Evolutionary conservation across 768 basidiomycete species (phyloP), one percentile per base, ranked within the genome.

Genomic region (Daedaleopsis nitida): DNA sequence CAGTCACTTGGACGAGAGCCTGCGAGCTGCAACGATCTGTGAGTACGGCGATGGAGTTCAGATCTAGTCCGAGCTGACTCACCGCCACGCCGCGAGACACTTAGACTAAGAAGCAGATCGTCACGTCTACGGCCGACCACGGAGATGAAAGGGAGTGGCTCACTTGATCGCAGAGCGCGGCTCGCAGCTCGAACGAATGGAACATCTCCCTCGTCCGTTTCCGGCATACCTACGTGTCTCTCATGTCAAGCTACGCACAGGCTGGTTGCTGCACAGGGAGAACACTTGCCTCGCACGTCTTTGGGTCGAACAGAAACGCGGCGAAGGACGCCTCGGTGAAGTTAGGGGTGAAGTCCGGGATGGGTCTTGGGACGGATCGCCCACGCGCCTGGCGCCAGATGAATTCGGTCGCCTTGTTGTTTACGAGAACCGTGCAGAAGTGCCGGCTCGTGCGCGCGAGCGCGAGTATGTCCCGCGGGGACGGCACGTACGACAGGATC

Each of bases 271-370:
- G 2, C 11, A 35, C 19, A 53, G 9, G 13, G 12, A 1, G 14
- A 21, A 48, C 16, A 68, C 77, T 45, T 58, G 88, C 85, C 69
- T 81, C 81, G 64, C 89, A 91, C 2, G 61, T 17, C 0, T 87
- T 86, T 0, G 71, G 70, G 64, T 84, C 83, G 59, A 87, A 91
- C 23, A 90, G 61, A 57, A 89, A 82, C 0, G 87, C 82, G n/a
- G 85, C 86, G 69, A 85, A 88, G 0, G 81, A 75, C 0, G 83
- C 67, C 66, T 91, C 89, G 5, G 77, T 81, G 68, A 82, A 83
- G 0, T 66, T 74, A 14, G 66, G 74, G 17, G 58, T 73, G 2
- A 80, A 83, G 6, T 78, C 76, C 0, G 82, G 84, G 11, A 84
- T 71, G 7, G 76, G 67, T 1, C 9, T 38, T 0, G 76, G 76